These are phyloP conservation scores for Hypoxylon sp. DNA, from an alignment of 2,329 filamentous ascomycete genomes.

Conservation along the genomic window DNA sequence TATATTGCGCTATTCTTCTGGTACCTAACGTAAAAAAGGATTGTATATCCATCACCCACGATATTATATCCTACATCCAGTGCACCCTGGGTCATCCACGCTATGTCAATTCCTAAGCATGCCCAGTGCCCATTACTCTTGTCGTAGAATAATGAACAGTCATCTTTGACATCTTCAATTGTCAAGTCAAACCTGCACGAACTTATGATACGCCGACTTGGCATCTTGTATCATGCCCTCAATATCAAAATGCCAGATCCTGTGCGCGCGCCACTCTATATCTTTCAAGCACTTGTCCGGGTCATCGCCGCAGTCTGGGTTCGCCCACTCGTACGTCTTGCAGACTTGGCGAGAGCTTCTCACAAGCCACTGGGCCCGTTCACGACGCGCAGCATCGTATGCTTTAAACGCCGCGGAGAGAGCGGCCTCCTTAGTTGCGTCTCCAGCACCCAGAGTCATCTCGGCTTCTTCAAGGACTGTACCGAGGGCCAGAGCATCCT, in stretches of 20 bases:
- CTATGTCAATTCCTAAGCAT: too few relatives aligned
- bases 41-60: too few relatives aligned
- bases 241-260: conserved; percentile 51
- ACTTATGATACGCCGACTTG: neutral
- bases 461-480: conserved; percentile 33
- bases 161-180: too few relatives aligned
- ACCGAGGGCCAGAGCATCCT: conserved; percentile 57
- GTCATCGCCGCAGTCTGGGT: conserved; percentile 43
- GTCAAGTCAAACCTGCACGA: too few relatives aligned
- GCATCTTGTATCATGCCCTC: conserved; percentile 44
- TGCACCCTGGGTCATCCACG: too few relatives aligned
- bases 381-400: conserved; percentile 51
- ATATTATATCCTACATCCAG: too few relatives aligned
- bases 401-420: conserved; percentile 47
- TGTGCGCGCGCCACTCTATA: conserved; percentile 48
- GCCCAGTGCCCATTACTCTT: too few relatives aligned
- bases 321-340: conserved; percentile 52
- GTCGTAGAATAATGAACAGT: too few relatives aligned
- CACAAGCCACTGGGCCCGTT: conserved; percentile 56
- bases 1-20: too few relatives aligned
- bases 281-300: conserved; percentile 49
- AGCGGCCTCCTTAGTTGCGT: neutral
- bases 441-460: too few relatives aligned
- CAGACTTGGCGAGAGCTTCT: conserved; percentile 50
- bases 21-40: too few relatives aligned